These are phyloP conservation scores for Centaurea solstitialis DNA, from an alignment of 129 eudicot genomes.

Conservation along the genomic window DNA sequence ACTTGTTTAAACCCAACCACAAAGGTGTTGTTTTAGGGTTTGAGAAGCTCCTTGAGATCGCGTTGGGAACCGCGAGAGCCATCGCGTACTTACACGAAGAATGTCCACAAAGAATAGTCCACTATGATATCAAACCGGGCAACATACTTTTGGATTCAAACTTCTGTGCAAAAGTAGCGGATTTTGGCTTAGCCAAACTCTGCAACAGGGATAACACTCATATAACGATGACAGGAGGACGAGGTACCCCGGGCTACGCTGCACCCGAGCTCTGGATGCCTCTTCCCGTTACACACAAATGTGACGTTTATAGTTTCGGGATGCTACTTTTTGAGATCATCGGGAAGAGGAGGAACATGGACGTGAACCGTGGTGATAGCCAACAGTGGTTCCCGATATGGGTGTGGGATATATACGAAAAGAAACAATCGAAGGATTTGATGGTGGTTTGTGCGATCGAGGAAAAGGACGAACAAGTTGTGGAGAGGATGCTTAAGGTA, in stretches of 20 bases:
- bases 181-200: constrained; percentile 42
- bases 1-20: constrained; percentile 18
- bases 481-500: constrained; percentile 16
- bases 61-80: constrained; percentile 25
- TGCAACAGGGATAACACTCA: constrained; percentile 26
- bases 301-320: constrained; percentile 43
- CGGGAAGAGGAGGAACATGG: constrained; percentile 29
- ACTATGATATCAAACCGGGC: constrained; percentile 40
- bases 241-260: constrained; percentile 43
- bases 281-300: constrained; percentile 32
- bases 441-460: constrained; percentile 18
- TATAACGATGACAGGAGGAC: constrained; percentile 20
- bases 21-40: constrained; percentile 1
- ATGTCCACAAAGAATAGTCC: constrained; percentile 34
- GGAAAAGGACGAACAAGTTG: constrained; percentile 2
- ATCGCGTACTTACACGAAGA: constrained; percentile 40
- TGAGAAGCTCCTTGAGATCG: constrained; percentile 33
- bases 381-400: constrained; percentile 30
- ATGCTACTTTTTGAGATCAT: constrained; percentile 41
- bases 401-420: constrained; percentile 14
- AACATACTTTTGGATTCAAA: constrained; percentile 33
- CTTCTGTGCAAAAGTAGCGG: constrained; percentile 31
- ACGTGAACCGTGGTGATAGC: background rate
- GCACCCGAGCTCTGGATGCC: constrained; percentile 42
- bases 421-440: constrained; percentile 1